phyloP scores from a whole-genome alignment of 2,329 filamentous ascomycete genomes.

The Mycogone perniciosa region DNA sequence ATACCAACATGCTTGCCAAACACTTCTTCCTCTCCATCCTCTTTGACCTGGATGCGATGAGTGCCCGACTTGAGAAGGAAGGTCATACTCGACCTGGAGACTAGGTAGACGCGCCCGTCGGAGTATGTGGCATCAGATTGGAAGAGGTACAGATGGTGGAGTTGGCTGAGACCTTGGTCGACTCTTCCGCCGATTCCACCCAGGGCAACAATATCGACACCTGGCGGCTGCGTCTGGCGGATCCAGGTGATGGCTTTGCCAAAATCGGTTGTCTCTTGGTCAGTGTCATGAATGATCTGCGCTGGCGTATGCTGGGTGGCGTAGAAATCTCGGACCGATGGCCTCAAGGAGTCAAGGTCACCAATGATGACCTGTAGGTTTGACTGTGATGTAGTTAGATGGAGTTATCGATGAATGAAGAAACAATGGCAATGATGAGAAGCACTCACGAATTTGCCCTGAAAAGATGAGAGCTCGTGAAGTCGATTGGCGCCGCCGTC shows the following conservation, averaged over 20 bases:
- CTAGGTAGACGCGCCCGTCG: slow-evolving; percentile 62
- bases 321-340: slow-evolving; percentile 61
- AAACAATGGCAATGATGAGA: background rate
- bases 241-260: slow-evolving; percentile 68
- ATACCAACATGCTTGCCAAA: slow-evolving; percentile 82
- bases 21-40: slow-evolving; percentile 37
- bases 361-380: slow-evolving; percentile 72
- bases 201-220: slow-evolving; percentile 65
- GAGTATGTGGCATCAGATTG: slow-evolving; percentile 44
- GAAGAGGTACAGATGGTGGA: slow-evolving; percentile 74
- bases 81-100: slow-evolving; percentile 75
- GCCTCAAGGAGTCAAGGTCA: slow-evolving; percentile 77
- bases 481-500: slow-evolving; percentile 88
- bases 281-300: slow-evolving; percentile 60
- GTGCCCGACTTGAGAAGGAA: slow-evolving; percentile 67
- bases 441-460: slow-evolving; percentile 36
- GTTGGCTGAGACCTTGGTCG: slow-evolving; percentile 83
- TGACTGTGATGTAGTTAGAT: slow-evolving; percentile 31
- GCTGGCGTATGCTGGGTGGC: slow-evolving; percentile 44
- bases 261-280: slow-evolving; percentile 89
- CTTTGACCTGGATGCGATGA: slow-evolving; percentile 62
- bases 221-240: slow-evolving; percentile 29
- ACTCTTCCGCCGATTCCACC: slow-evolving; percentile 85
- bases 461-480: slow-evolving; percentile 38
- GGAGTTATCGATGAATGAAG: background rate